Evolutionary conservation across 1,139 yeast genomes (phyloP).

Genomic region (Debaryomyces fabryi): DNA sequence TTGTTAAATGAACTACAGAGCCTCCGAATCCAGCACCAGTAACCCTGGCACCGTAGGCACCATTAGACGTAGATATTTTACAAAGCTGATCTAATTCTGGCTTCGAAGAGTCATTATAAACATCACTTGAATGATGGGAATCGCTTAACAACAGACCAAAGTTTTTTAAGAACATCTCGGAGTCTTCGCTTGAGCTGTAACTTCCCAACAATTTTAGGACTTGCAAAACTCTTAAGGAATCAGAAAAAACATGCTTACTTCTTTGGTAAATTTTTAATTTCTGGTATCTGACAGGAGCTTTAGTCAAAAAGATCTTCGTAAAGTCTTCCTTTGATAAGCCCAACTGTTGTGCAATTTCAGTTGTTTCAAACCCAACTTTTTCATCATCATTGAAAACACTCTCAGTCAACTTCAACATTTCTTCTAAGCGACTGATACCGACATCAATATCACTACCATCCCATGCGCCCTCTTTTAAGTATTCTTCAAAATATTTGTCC

Average conservation of each 20-base stretch:
- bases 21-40: slow-evolving; percentile 91
- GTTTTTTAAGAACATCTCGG: slow-evolving; percentile 30
- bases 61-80: slow-evolving; percentile 53
- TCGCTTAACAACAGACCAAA: slow-evolving; percentile 63
- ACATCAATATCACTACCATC: slow-evolving; percentile 50
- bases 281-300: slow-evolving; percentile 60
- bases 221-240: slow-evolving; percentile 60
- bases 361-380: slow-evolving; percentile 52
- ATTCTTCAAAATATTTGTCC: slow-evolving; percentile 49
- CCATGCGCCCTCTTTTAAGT: slow-evolving; percentile 41
- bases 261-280: slow-evolving; percentile 59
- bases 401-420: slow-evolving; percentile 48
- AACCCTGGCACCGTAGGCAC: slow-evolving; percentile 67
- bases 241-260: slow-evolving; percentile 66
- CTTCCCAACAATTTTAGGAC: slow-evolving; percentile 43
- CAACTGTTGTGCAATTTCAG: slow-evolving; percentile 50
- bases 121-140: slow-evolving; percentile 57
- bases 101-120: slow-evolving; percentile 57
- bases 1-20: slow-evolving; percentile 65
- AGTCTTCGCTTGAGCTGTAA: slow-evolving; percentile 18
- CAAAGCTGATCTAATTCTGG: slow-evolving; percentile 57
- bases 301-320: slow-evolving; percentile 46
- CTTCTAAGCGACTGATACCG: slow-evolving; percentile 43
- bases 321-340: slow-evolving; percentile 49
- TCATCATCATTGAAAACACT: slow-evolving; percentile 30